phyloP scores from a whole-genome alignment of 2,329 filamentous ascomycete species.

The Clathrospora elynae region DNA sequence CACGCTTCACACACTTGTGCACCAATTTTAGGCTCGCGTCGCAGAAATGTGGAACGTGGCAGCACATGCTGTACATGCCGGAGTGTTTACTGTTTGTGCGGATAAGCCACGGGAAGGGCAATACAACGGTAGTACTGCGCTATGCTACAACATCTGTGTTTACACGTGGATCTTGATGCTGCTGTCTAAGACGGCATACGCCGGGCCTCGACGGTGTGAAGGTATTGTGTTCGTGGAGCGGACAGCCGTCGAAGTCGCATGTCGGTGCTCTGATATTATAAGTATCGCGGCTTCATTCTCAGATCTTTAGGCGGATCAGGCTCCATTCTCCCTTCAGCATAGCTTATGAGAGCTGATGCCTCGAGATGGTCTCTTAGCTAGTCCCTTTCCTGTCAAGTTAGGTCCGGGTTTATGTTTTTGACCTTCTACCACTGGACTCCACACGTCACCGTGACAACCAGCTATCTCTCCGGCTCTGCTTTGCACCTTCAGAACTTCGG shows the following conservation, averaged over 20 bases:
- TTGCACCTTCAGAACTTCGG: not conserved
- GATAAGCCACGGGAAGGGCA: too few relatives aligned
- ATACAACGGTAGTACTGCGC: too few relatives aligned
- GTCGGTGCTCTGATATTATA: not conserved
- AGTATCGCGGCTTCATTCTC: not conserved
- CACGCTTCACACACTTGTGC: too few relatives aligned
- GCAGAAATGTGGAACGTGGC: too few relatives aligned
- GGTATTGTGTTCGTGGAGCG: not conserved
- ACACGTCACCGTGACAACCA: constrained; percentile 2
- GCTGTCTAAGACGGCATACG: too few relatives aligned
- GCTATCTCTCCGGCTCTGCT: not conserved
- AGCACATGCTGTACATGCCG: too few relatives aligned
- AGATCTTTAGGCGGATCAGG: not conserved
- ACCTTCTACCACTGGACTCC: not conserved
- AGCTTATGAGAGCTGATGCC: not conserved
- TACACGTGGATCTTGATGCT: too few relatives aligned
- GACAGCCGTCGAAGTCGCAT: not conserved
- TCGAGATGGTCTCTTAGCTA: not conserved
- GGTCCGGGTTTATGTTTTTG: not conserved
- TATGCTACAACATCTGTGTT: too few relatives aligned
- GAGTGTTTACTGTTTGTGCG: too few relatives aligned
- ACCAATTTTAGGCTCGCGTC: too few relatives aligned
- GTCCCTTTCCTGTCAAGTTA: not conserved
- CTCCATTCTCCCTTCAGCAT: not conserved
- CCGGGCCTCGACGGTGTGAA: too few relatives aligned